phyloP scores from a whole-genome alignment of 306 rosid species.

The Macrotyloma uniflorum region DNA sequence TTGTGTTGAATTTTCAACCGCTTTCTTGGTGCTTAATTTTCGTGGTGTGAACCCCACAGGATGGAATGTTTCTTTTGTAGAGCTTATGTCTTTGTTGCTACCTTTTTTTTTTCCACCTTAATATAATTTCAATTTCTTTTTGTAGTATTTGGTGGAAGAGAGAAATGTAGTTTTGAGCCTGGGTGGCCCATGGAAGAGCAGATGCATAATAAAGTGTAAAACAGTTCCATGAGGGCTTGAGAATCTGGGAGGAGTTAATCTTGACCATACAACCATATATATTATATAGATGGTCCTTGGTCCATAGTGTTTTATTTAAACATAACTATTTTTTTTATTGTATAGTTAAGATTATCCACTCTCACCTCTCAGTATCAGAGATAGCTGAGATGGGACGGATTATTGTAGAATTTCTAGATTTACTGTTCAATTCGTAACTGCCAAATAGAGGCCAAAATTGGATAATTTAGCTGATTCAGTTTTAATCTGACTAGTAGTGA shows the following conservation, averaged over 20 bases:
- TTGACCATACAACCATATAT: not conserved
- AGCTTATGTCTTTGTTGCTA: not conserved
- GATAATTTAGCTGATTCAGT: not conserved
- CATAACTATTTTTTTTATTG: not conserved
- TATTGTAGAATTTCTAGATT: not conserved
- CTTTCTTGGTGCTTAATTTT: constrained; percentile 24
- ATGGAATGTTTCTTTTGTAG: not conserved
- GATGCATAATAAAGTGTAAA: not conserved
- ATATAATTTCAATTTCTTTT: not conserved
- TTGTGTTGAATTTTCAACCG: not conserved
- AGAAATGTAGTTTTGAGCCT: not conserved
- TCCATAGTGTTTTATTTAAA: not conserved
- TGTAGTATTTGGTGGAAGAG: not conserved
- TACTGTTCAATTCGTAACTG: not conserved
- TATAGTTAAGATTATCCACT: not conserved
- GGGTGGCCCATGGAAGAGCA: not conserved
- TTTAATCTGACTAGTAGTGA: not conserved
- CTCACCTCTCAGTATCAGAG: not conserved
- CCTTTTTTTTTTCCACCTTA: not conserved
- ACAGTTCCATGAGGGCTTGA: not conserved
- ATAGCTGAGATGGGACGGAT: not conserved
- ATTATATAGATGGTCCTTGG: not conserved
- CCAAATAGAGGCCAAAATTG: not conserved
- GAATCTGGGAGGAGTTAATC: not conserved
- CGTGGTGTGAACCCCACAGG: not conserved